phyloP scores from a whole-genome alignment of 2,329 filamentous ascomycete genomes.

The Colletotrichum spaethianum region DNA sequence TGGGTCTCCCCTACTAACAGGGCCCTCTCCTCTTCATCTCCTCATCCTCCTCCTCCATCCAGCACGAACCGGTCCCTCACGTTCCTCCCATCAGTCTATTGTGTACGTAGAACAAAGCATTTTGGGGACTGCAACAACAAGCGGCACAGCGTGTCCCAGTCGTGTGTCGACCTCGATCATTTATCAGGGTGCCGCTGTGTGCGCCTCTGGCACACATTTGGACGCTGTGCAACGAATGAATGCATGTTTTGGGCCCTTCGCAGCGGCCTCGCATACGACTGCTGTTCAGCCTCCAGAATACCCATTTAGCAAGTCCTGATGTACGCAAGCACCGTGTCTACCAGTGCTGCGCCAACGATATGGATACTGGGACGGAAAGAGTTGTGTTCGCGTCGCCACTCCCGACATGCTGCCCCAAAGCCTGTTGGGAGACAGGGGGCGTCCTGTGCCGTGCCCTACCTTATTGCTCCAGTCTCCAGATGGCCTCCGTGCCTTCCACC shows the following conservation, averaged over 20 bases:
- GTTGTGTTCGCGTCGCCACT: slow-evolving; percentile 9
- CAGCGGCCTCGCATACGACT: slow-evolving; percentile 1
- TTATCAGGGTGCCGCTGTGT: slow-evolving; percentile 13
- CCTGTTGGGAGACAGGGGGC: slow-evolving; percentile 3
- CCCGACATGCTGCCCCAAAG: neutral
- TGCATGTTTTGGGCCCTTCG: slow-evolving; percentile 6
- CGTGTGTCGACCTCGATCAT: slow-evolving; percentile 16
- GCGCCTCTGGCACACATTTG: slow-evolving; percentile 20
- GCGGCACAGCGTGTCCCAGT: slow-evolving; percentile 16
- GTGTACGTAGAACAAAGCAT: slow-evolving; percentile 10
- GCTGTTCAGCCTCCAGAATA: neutral
- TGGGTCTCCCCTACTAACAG: slow-evolving; percentile 31
- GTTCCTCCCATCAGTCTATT: neutral
- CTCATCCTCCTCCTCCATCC: slow-evolving; percentile 16
- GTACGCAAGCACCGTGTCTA: neutral
- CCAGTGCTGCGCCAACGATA: neutral
- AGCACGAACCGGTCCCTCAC: slow-evolving; percentile 24
- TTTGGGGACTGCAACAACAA: slow-evolving; percentile 19
- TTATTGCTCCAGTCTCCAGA: slow-evolving; percentile 2
- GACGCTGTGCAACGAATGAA: slow-evolving; percentile 2
- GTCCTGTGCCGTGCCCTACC: neutral
- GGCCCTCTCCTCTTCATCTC: neutral
- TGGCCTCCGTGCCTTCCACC: slow-evolving; percentile 1
- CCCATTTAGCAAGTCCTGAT: neutral
- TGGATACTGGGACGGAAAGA: neutral